phyloP scores from a whole-genome alignment of 192 early-diverging fungal genomes.

The Chytriomyces confervae region DNA sequence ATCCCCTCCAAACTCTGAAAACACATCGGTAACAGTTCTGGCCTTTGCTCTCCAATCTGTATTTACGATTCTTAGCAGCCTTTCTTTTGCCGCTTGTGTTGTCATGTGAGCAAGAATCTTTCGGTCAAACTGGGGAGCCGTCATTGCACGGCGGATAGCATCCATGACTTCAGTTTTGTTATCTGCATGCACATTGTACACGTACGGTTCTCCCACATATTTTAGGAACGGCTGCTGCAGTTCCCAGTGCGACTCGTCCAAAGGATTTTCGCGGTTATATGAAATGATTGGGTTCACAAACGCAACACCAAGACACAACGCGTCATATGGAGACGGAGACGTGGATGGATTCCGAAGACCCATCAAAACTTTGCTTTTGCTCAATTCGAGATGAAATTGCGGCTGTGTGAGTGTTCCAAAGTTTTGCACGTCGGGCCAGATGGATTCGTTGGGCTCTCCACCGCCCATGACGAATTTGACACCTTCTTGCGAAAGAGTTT shows the following conservation, averaged over 20 bases:
- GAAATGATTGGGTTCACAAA: slow-evolving; percentile 1
- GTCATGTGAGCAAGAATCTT: background rate
- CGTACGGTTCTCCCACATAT: background rate
- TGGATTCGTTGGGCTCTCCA: background rate
- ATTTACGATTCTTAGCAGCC: background rate
- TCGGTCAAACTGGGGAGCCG: background rate
- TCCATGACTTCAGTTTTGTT: background rate
- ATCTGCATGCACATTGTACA: background rate
- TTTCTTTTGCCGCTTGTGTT: background rate
- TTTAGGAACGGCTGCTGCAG: background rate
- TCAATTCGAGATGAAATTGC: background rate
- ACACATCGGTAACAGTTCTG: background rate
- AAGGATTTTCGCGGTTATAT: background rate
- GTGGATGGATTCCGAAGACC: background rate
- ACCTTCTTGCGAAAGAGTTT: background rate
- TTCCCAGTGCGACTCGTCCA: background rate
- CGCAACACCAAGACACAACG: background rate
- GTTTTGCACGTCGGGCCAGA: background rate
- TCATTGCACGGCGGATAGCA: background rate
- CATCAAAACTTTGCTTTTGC: background rate
- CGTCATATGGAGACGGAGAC: background rate
- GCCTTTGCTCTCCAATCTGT: slow-evolving; percentile 4
- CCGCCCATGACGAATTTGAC: background rate
- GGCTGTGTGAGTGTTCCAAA: background rate
- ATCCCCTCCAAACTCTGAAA: background rate